phyloP scores from a whole-genome alignment of 768 basidiomycete species.

The Strobilomyces dryophilus region DNA sequence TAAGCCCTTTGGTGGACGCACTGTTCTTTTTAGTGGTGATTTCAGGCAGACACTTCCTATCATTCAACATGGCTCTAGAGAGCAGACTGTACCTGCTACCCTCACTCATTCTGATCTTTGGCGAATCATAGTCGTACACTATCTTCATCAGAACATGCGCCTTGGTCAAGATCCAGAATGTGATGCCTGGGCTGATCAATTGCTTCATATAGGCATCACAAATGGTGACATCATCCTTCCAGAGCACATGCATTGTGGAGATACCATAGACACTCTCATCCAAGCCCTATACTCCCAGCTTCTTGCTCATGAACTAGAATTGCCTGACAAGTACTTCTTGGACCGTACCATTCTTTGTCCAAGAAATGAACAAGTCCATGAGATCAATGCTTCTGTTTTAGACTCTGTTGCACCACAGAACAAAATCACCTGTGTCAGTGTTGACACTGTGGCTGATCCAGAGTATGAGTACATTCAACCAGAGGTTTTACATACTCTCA shows the following conservation, averaged over 20 bases:
- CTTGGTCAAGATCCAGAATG: constrained; percentile 28
- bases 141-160: constrained; percentile 40
- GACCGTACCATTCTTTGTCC: not conserved
- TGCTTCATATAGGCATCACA: constrained; percentile 14
- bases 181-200: constrained; percentile 34
- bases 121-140: constrained; percentile 28
- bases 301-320: not conserved
- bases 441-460: not conserved
- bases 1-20: not conserved
- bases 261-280: not conserved
- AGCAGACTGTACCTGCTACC: constrained; percentile 36
- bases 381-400: not conserved
- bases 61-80: constrained; percentile 32
- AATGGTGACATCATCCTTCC: not conserved
- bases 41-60: constrained; percentile 27
- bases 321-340: not conserved
- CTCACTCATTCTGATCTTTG: constrained; percentile 38
- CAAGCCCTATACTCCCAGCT: not conserved
- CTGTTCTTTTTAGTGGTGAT: not conserved
- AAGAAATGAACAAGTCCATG: not conserved
- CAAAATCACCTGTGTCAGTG: not conserved
- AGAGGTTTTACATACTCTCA: not conserved
- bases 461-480: not conserved
- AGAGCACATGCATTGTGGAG: not conserved
- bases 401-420: not conserved